Evolutionary conservation across 2,329 filamentous ascomycete species (phyloP).

Genomic region (Fusarium nygamai): DNA sequence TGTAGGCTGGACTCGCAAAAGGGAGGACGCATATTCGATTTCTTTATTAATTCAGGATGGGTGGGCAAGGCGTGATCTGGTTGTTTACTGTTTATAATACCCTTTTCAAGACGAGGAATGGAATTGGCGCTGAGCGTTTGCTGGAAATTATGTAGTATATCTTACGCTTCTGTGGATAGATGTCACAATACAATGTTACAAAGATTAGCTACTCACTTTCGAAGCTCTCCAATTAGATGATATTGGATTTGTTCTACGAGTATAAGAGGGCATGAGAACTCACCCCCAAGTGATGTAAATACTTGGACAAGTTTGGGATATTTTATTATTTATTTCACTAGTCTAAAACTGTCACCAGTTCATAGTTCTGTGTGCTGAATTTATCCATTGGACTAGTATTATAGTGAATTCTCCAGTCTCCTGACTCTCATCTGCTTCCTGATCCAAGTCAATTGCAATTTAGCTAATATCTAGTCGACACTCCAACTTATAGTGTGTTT

Average conservation of each 20-base stretch:
- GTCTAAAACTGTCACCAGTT: background rate
- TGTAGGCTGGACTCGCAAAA: conserved; percentile 87
- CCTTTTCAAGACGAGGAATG: conserved; percentile 29
- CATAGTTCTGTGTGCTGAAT: background rate
- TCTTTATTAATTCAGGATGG: conserved; percentile 93
- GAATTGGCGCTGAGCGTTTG: conserved; percentile 32
- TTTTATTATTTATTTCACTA: background rate
- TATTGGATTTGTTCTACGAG: background rate
- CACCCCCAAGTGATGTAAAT: background rate
- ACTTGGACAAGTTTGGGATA: too few relatives aligned
- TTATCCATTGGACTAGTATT: background rate
- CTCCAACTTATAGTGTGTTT: background rate
- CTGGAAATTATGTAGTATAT: background rate
- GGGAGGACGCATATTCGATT: conserved; percentile 88
- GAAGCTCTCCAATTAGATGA: background rate
- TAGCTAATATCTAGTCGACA: background rate
- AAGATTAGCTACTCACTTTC: background rate
- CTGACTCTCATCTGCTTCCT: background rate
- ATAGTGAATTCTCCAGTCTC: background rate
- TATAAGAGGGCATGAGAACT: background rate
- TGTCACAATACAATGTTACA: conserved; percentile 8
- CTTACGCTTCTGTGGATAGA: conserved; percentile 12
- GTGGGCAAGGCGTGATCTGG: conserved; percentile 77
- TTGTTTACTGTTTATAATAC: conserved; percentile 38
- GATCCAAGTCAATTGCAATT: background rate